phyloP scores from a whole-genome alignment of 2,329 filamentous ascomycete genomes.

The Colletotrichum sojae region DNA sequence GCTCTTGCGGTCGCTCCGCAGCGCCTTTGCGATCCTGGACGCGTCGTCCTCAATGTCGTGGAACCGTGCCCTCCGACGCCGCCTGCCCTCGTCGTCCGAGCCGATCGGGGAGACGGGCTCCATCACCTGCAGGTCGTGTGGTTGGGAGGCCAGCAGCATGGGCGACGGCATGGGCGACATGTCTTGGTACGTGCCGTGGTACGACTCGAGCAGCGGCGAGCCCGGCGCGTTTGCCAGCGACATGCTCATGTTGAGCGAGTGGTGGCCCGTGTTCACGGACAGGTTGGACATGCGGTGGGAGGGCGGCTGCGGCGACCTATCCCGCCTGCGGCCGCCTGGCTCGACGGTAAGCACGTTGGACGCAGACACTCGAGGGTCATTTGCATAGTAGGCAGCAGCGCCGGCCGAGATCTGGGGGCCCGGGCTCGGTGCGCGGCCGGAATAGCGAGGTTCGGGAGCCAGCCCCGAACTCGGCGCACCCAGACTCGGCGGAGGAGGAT shows the following conservation, averaged over 20 bases:
- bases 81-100: slow-evolving; percentile 64
- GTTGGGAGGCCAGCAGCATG: slow-evolving; percentile 64
- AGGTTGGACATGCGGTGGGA: slow-evolving; percentile 66
- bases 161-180: slow-evolving; percentile 96
- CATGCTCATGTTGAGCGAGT: slow-evolving; percentile 51
- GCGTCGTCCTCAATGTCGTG: slow-evolving; percentile 89
- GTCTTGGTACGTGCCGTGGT: slow-evolving; percentile 93
- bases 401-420: slow-evolving; percentile 38
- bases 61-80: slow-evolving; percentile 77
- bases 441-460: slow-evolving; percentile 30
- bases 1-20: slow-evolving; percentile 71
- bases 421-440: slow-evolving; percentile 35
- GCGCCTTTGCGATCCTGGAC: slow-evolving; percentile 79
- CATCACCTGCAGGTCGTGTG: slow-evolving; percentile 47
- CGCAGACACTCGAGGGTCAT: slow-evolving; percentile 54
- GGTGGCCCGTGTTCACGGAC: slow-evolving; percentile 63
- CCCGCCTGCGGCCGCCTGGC: slow-evolving; percentile 53
- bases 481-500: background rate
- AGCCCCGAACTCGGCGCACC: slow-evolving; percentile 25
- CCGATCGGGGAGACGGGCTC: slow-evolving; percentile 67
- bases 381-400: slow-evolving; percentile 48
- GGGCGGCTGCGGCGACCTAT: slow-evolving; percentile 64
- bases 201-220: slow-evolving; percentile 91
- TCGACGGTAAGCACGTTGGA: slow-evolving; percentile 60
- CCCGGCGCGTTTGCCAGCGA: slow-evolving; percentile 74